Percentiles rank a stretch among this genome's conserved stretches.
Conservation (phyloP, 2,329 filamentous ascomycete species). For the Hysterium pulicare region DNA sequence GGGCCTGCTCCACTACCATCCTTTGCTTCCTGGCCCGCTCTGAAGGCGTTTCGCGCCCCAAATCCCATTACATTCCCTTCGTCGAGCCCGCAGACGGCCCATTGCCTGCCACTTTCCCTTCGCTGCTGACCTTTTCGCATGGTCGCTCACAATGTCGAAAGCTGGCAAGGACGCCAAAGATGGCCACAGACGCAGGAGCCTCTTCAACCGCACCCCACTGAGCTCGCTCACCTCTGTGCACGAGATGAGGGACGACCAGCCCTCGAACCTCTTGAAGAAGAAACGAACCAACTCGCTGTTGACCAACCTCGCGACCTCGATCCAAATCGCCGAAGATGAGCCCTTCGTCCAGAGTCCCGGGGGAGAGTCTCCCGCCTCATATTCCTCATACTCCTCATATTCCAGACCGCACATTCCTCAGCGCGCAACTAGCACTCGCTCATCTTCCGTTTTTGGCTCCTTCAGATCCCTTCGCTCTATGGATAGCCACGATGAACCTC, state of each 20-base stretch:
- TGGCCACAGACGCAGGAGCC: conserved; percentile 30
- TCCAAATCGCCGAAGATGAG: conserved; percentile 21
- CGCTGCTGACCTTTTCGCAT: neutral
- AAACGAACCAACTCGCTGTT: conserved; percentile 35
- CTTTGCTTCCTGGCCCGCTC: too few relatives aligned
- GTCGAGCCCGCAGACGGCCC: too few relatives aligned
- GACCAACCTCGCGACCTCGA: conserved; percentile 28
- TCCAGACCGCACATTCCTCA: conserved; percentile 15
- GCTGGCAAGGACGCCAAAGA: conserved; percentile 18
- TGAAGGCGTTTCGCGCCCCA: neutral
- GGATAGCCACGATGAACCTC: conserved; percentile 51
- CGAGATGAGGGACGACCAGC: conserved; percentile 27
- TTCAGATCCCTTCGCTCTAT: conserved; percentile 51
- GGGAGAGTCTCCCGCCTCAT: conserved; percentile 8
- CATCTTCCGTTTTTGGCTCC: conserved; percentile 57
- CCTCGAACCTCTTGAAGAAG: conserved; percentile 35
- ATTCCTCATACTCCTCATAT: conserved; percentile 11
- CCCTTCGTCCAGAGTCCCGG: conserved; percentile 3
- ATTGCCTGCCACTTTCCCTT: neutral
- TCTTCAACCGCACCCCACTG: conserved; percentile 34
- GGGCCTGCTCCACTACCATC: neutral
- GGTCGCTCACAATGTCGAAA: conserved; percentile 26
- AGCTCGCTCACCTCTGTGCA: conserved; percentile 26
- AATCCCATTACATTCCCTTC: neutral
- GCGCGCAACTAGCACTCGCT: conserved; percentile 22